Conservation (phyloP, 495 filamentous ascomycete genomes). For the Aspergillus diversus region DNA sequence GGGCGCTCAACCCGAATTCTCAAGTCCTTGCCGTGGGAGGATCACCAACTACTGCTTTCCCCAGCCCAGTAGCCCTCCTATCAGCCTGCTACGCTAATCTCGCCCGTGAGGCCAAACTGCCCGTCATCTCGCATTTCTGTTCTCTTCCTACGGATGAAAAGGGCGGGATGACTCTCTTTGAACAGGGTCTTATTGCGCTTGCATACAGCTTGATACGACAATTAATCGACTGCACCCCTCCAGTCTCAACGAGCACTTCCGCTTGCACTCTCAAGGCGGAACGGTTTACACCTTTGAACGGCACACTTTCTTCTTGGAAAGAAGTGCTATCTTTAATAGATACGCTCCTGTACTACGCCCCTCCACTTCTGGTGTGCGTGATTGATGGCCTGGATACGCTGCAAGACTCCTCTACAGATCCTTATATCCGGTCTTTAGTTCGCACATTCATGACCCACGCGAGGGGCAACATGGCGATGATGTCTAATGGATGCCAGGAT, state of each 20-base stretch:
- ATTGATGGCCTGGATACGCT: conserved; percentile 48
- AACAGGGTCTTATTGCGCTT: conserved; percentile 46
- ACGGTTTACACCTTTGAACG: conserved; percentile 43
- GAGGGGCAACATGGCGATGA: conserved; percentile 28
- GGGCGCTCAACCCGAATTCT: conserved; percentile 40
- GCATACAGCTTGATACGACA: conserved; percentile 55
- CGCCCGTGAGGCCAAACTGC: conserved; percentile 41
- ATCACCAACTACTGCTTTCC: conserved; percentile 29
- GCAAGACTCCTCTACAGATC: conserved; percentile 42
- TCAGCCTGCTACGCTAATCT: conserved; percentile 43
- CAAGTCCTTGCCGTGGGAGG: conserved; percentile 47
- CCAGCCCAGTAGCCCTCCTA: conserved; percentile 41
- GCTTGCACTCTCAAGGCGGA: conserved; percentile 43
- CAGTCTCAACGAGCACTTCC: conserved; percentile 44
- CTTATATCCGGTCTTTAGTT: conserved; percentile 40
- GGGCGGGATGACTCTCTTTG: conserved; percentile 33
- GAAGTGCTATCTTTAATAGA: conserved; percentile 46
- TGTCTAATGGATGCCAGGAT: conserved; percentile 25
- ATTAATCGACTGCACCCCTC: conserved; percentile 48
- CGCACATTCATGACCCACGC: conserved; percentile 44
- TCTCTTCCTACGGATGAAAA: conserved; percentile 32
- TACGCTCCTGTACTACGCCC: conserved; percentile 42
- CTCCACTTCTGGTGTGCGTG: conserved; percentile 48
- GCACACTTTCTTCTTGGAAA: conserved; percentile 44
- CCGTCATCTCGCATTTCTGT: conserved; percentile 50